Evolutionary conservation across 2,329 filamentous ascomycete genomes (phyloP).

Genomic region (Arthrobotrys iridis): DNA sequence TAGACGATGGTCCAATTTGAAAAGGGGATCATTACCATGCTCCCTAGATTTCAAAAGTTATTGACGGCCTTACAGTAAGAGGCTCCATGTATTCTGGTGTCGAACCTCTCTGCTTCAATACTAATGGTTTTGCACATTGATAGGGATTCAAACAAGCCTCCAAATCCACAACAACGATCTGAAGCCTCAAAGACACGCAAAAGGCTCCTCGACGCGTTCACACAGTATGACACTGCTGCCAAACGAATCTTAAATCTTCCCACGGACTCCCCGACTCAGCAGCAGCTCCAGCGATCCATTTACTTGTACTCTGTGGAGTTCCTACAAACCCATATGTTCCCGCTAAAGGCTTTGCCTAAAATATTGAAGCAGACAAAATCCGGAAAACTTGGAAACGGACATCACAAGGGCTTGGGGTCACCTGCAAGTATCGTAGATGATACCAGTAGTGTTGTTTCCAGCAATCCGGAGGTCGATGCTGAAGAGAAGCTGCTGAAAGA

Average conservation of each 20-base stretch:
- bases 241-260: constrained; percentile 82
- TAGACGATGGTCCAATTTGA: constrained; percentile 85
- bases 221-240: constrained; percentile 84
- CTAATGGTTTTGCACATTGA: background rate
- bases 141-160: constrained; percentile 61
- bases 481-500: constrained; percentile 87
- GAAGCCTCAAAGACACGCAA: constrained; percentile 92
- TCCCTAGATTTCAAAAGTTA: constrained; percentile 84
- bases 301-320: constrained; percentile 85
- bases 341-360: constrained; percentile 78
- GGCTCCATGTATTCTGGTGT: no score
- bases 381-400: constrained; percentile 12
- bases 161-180: constrained; percentile 74
- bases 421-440: constrained; percentile 44
- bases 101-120: background rate
- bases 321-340: constrained; percentile 88
- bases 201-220: constrained; percentile 85
- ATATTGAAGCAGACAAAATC: constrained; percentile 66
- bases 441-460: constrained; percentile 65
- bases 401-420: constrained; percentile 40
- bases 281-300: constrained; percentile 79
- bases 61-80: constrained; percentile 74
- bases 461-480: constrained; percentile 74
- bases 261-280: constrained; percentile 76
- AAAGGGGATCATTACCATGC: constrained; percentile 79